Conservation (phyloP, 352 stramenopile genomes). For the Pythium insidiosum region DNA sequence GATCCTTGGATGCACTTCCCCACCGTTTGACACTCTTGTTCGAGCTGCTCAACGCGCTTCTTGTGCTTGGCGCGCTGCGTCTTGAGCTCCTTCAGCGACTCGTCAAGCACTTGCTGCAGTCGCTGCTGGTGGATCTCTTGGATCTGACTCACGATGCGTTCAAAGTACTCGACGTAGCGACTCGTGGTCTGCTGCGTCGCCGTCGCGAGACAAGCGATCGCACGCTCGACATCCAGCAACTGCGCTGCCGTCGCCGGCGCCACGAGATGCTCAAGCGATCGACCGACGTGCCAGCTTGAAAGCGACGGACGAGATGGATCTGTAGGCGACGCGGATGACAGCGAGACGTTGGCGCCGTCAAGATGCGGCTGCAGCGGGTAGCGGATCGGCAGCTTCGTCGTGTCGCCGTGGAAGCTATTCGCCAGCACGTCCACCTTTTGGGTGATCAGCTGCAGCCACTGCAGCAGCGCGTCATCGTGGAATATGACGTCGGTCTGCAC, state of each 20-base stretch:
- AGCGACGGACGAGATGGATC: conserved; percentile 2
- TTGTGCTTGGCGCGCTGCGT: conserved; percentile 33
- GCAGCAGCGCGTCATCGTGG: conserved; percentile 20
- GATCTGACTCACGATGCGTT: conserved; percentile 36
- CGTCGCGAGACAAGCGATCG: conserved; percentile 20
- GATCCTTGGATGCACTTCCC: neutral
- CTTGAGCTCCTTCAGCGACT: conserved; percentile 47
- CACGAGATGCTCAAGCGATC: conserved; percentile 19
- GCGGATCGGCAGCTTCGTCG: conserved; percentile 17
- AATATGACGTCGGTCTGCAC: conserved; percentile 21
- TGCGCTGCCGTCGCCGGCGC: conserved; percentile 15
- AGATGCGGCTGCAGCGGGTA: conserved; percentile 13
- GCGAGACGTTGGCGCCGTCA: conserved; percentile 3
- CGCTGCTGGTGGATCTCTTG: conserved; percentile 44
- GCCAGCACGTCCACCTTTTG: conserved; percentile 32
- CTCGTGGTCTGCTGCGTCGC: conserved; percentile 23
- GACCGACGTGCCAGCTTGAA: conserved; percentile 36
- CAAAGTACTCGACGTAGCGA: conserved; percentile 31
- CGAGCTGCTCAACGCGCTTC: conserved; percentile 27
- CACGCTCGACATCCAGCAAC: conserved; percentile 28
- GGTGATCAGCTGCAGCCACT: conserved; percentile 37
- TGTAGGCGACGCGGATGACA: no score
- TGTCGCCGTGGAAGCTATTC: conserved; percentile 28
- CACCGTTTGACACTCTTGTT: conserved; percentile 21
- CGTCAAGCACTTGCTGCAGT: conserved; percentile 38